Percentiles rank a stretch among this genome's conserved stretches.
phyloP scores from a whole-genome alignment of 1,139 yeast species.

The Yamadazyma epiphylla region DNA sequence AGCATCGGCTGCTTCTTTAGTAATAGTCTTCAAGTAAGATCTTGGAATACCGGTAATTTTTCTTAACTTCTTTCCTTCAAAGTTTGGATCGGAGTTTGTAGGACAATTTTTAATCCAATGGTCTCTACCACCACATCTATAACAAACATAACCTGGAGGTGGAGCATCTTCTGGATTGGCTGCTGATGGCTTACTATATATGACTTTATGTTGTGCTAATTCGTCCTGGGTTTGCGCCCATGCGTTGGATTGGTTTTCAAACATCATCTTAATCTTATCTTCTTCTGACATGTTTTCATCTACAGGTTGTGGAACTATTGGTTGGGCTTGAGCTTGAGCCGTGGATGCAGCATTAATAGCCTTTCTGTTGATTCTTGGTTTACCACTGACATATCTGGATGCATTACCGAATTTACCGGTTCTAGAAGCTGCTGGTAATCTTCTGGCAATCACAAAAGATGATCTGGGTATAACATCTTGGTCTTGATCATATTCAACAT shows the following conservation, averaged over 20 bases:
- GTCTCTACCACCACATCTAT: conserved; percentile 93
- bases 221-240: conserved; percentile 95
- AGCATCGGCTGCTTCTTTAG: conserved; percentile 43
- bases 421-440: conserved; percentile 66
- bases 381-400: conserved; percentile 81
- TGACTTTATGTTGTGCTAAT: conserved; percentile 72
- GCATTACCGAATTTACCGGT: conserved; percentile 65
- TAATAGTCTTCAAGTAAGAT: conserved; percentile 78
- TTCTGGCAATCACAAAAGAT: conserved; percentile 72
- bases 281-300: conserved; percentile 65
- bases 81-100: conserved; percentile 85
- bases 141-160: conserved; percentile 94
- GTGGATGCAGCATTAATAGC: conserved; percentile 25
- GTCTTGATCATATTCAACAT: conserved; percentile 74
- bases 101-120: conserved; percentile 98
- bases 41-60: conserved; percentile 97
- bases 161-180: conserved; percentile 64
- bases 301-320: conserved; percentile 13
- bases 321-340: conserved; percentile 4
- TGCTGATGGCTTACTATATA: conserved; percentile 48
- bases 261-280: conserved; percentile 85
- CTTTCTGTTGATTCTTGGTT: conserved; percentile 55
- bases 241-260: conserved; percentile 85
- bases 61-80: conserved; percentile 87
- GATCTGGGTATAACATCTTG: conserved; percentile 94